Percentiles rank a stretch among this genome's conserved stretches.
Conservation (phyloP, 495 filamentous ascomycete genomes). For the Penicillium silybi region DNA sequence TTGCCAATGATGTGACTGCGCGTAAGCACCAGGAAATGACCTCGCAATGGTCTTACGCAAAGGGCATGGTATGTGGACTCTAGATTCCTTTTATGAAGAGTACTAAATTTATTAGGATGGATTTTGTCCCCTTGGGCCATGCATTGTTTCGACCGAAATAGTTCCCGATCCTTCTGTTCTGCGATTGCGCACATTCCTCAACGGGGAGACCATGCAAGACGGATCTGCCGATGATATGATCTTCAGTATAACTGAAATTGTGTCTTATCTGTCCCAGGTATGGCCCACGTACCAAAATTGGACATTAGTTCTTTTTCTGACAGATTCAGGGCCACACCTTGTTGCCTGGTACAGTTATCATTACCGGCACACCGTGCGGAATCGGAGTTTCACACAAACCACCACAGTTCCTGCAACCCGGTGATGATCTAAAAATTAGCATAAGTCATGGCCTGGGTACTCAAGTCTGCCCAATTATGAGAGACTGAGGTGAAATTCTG, state of each 20-base stretch:
- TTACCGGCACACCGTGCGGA: conserved; percentile 16
- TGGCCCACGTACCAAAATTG: neutral
- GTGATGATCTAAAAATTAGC: conserved; percentile 7
- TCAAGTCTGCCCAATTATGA: conserved; percentile 6
- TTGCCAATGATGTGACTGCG: conserved; percentile 70
- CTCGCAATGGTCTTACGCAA: conserved; percentile 67
- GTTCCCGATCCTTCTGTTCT: neutral
- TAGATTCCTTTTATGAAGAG: neutral
- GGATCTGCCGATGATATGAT: conserved; percentile 55
- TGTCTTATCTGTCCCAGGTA: conserved; percentile 60
- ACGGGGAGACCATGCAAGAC: conserved; percentile 62
- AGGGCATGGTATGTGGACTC: conserved; percentile 52
- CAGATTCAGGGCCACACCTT: too few relatives aligned
- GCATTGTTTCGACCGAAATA: conserved; percentile 23
- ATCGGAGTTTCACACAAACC: conserved; percentile 14
- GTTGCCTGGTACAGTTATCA: conserved; percentile 9
- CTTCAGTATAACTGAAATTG: conserved; percentile 61
- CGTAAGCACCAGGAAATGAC: conserved; percentile 53
- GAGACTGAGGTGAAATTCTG: neutral
- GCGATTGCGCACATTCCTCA: conserved; percentile 46
- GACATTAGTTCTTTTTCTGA: too few relatives aligned
- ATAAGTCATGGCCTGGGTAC: conserved; percentile 10
- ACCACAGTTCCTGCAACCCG: conserved; percentile 10
- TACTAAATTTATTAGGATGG: conserved; percentile 7
- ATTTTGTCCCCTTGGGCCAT: conserved; percentile 23